phyloP scores from a whole-genome alignment of 2,329 filamentous ascomycete species.

The Helicocarpus griseus region DNA sequence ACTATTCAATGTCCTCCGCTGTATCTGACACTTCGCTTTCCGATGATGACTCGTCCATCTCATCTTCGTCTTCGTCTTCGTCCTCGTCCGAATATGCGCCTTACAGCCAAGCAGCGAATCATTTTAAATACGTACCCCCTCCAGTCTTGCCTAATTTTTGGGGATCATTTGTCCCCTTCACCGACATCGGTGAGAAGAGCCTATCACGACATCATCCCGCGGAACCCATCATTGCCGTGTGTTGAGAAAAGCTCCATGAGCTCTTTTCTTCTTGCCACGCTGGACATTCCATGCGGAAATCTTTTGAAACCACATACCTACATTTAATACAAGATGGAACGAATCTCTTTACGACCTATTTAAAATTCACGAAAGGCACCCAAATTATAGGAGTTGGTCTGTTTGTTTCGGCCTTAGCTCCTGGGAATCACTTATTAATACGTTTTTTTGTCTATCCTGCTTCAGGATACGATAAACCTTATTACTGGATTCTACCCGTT shows the following conservation, averaged over 20 bases:
- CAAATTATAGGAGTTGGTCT: not conserved
- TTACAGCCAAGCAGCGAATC: slow-evolving; percentile 20
- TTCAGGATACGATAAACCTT: not conserved
- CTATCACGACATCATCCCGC: slow-evolving; percentile 19
- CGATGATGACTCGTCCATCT: slow-evolving; percentile 26
- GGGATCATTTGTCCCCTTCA: slow-evolving; percentile 18
- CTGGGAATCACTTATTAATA: not conserved
- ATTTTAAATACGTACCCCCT: slow-evolving; percentile 18
- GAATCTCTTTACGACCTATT: not conserved
- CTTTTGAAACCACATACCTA: not conserved
- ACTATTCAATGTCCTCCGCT: slow-evolving; percentile 32
- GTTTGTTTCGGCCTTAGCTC: not conserved
- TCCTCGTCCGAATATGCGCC: slow-evolving; percentile 23
- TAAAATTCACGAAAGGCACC: not conserved
- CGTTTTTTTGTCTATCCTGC: not conserved
- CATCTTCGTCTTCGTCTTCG: slow-evolving; percentile 22
- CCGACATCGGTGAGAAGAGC: slow-evolving; percentile 22
- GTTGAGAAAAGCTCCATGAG: slow-evolving; percentile 8
- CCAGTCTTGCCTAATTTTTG: slow-evolving; percentile 19
- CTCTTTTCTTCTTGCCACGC: not conserved
- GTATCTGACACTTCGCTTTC: slow-evolving; percentile 30
- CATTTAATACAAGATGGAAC: slow-evolving; percentile 1
- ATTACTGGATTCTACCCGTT: not conserved
- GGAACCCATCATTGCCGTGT: slow-evolving; percentile 15
- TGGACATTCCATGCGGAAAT: no score